Base-by-base conservation (phyloP, 1,139 yeast genomes). In the Lodderomyces elongisporus region DNA sequence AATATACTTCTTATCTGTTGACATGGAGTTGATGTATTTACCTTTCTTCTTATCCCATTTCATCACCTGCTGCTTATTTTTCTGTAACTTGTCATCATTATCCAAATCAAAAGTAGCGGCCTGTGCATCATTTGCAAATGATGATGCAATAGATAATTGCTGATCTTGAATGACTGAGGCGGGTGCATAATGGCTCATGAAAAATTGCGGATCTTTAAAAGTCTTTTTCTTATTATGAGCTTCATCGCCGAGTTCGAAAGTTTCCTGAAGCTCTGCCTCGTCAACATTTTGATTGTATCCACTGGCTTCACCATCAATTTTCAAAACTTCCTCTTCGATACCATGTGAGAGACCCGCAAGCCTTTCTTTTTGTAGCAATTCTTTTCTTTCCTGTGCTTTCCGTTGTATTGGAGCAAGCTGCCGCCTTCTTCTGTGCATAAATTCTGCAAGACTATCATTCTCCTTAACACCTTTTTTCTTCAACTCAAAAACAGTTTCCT, bases 41-140 rank as follows among this genome's bases (percentile, higher is more conserved):
- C 95, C 94, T 58, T 85, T 83, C 74, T 88, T 88, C 59, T 77
- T 84, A 62, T 91, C 97, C 98, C 98, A 93, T 55, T 77, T 74
- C 74, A 81, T 81, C 30, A 83, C 78, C 45, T 85, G 91, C 40
- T 7, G 10, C 22, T 74, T 74, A 46, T 79, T 79, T 17, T 62
- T 71, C 51, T 71, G 79, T 30, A 70, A 62, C 45, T 76, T 77
- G 48, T 85, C 98, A 49, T 91, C 97, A 37, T 74, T 78, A 36
- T 73, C 80, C 46, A 93, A 66, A 54, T 89, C 96, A 56, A 88
- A 89, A 0, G 95, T 70, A 1, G 96, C 97, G 25, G 69, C 67
- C 13, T 79, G 76, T 1, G 96, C 97, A 39, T 80, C 94, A 41
- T 80, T 85, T 15, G 85, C 83, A 60, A 91, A 91, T 3, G 85